These are phyloP conservation scores for Ogataea angusta DNA, from an alignment of 805 yeast species.

Conservation along the genomic window DNA sequence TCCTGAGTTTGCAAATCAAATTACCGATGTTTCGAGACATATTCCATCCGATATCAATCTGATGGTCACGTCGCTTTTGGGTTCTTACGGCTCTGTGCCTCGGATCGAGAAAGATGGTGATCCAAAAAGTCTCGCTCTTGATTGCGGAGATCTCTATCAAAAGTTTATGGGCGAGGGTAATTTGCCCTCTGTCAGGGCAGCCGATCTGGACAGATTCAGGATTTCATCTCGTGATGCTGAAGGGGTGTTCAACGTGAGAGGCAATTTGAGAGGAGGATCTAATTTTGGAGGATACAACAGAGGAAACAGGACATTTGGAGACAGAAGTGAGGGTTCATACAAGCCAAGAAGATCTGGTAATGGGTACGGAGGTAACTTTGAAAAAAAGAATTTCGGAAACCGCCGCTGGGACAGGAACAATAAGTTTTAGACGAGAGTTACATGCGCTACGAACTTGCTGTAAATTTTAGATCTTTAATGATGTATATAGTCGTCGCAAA, in stretches of 20 bases:
- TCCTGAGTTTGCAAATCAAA: constrained; percentile 25
- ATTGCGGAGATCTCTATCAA: constrained; percentile 31
- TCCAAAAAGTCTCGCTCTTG: constrained; percentile 31
- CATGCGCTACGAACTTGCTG: background rate
- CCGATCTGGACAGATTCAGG: constrained; percentile 25
- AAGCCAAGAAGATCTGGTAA: background rate
- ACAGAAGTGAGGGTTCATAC: background rate
- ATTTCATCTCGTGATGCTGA: constrained; percentile 25
- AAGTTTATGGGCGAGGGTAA: constrained; percentile 23
- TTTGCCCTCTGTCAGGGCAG: constrained; percentile 17
- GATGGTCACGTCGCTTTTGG: constrained; percentile 15
- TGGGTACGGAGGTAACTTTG: background rate
- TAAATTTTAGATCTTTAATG: background rate
- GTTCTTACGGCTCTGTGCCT: constrained; percentile 24
- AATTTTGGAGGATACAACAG: background rate
- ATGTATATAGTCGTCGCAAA: background rate
- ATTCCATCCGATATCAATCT: constrained; percentile 17
- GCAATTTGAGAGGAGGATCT: constrained; percentile 8
- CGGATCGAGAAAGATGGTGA: constrained; percentile 29
- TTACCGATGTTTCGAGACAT: background rate
- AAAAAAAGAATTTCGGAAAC: background rate
- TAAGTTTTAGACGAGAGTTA: background rate
- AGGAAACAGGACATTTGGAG: background rate
- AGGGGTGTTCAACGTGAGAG: constrained; percentile 32
- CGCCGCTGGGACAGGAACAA: background rate